These are phyloP conservation scores for Nectriaceae sp. DNA, from an alignment of 2,329 filamentous ascomycete genomes.

Conservation along the genomic window DNA sequence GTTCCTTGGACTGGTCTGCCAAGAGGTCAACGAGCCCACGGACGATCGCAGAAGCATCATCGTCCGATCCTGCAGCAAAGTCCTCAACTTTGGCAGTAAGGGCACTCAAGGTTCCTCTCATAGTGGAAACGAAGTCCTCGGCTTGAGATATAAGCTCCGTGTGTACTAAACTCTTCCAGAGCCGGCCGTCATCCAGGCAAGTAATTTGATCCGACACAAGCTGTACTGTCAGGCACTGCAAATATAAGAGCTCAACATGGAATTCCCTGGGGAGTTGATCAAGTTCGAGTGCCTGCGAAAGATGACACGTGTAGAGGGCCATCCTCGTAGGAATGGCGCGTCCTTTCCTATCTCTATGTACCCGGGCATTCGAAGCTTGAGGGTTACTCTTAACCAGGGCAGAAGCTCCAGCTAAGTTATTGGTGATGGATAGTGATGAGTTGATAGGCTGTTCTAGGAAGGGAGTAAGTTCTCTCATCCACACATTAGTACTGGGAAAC, in stretches of 20 bases:
- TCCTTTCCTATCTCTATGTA: constrained; percentile 63
- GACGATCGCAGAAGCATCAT: constrained; percentile 35
- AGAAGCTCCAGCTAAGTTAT: constrained; percentile 68
- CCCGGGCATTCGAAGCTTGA: neutral
- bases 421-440: constrained; percentile 72
- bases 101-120: constrained; percentile 39
- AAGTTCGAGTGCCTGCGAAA: constrained; percentile 51
- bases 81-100: constrained; percentile 34
- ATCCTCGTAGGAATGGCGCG: constrained; percentile 75
- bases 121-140: constrained; percentile 45
- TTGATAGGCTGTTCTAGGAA: constrained; percentile 56
- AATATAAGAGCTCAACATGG: constrained; percentile 53
- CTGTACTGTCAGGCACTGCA: constrained; percentile 52
- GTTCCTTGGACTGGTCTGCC: constrained; percentile 42
- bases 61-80: constrained; percentile 40
- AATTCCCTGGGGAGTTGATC: constrained; percentile 41
- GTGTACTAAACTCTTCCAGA: constrained; percentile 48
- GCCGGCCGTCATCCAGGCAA: constrained; percentile 41
- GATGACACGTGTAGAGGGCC: constrained; percentile 65
- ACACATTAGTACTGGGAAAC: constrained; percentile 64
- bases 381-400: constrained; percentile 57
- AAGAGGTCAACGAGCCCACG: constrained; percentile 47
- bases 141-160: constrained; percentile 40
- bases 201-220: constrained; percentile 58
- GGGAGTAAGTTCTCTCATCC: constrained; percentile 62